A percentile compares a stretch with the other conserved stretches of the same genome.
These are phyloP conservation scores for Xylariaceae sp. DNA, from an alignment of 2,329 filamentous ascomycete genomes.

Conservation along the genomic window DNA sequence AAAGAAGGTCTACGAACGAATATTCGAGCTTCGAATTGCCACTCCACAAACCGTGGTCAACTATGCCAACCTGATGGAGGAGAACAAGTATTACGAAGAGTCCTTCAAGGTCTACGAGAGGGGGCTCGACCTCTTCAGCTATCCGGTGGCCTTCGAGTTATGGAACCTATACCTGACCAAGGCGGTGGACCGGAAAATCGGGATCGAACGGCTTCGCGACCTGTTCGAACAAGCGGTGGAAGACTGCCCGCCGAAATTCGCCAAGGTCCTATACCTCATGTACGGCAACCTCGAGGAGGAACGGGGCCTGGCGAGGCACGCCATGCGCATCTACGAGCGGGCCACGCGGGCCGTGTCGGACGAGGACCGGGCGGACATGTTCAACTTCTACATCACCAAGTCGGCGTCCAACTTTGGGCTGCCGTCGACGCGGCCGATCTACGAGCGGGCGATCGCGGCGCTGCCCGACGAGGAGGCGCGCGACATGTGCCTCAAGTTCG, in stretches of 20 bases:
- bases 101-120: constrained; percentile 97
- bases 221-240: constrained; percentile 96
- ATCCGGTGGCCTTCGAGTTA: constrained; percentile 94
- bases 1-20: constrained; percentile 88
- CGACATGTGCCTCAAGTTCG: constrained; percentile 98
- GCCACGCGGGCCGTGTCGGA: constrained; percentile 91
- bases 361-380: constrained; percentile 94
- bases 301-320: constrained; percentile 84
- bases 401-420: constrained; percentile 96
- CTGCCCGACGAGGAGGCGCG: constrained; percentile 88
- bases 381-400: constrained; percentile 99
- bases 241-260: constrained; percentile 89
- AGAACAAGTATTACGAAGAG: constrained; percentile 92
- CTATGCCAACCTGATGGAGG: constrained; percentile 91
- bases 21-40: constrained; percentile 95
- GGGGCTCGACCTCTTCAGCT: constrained; percentile 95
- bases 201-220: constrained; percentile 87
- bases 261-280: constrained; percentile 94
- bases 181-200: constrained; percentile 90
- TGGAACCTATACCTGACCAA: constrained; percentile 99
- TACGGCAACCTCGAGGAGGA: constrained; percentile 97
- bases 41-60: constrained; percentile 98
- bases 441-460: constrained; percentile 91
- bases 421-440: constrained; percentile 88
- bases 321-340: constrained; percentile 98